Evolutionary conservation across 129 eudicot species (phyloP).

Genomic region (Calendula officinalis): DNA sequence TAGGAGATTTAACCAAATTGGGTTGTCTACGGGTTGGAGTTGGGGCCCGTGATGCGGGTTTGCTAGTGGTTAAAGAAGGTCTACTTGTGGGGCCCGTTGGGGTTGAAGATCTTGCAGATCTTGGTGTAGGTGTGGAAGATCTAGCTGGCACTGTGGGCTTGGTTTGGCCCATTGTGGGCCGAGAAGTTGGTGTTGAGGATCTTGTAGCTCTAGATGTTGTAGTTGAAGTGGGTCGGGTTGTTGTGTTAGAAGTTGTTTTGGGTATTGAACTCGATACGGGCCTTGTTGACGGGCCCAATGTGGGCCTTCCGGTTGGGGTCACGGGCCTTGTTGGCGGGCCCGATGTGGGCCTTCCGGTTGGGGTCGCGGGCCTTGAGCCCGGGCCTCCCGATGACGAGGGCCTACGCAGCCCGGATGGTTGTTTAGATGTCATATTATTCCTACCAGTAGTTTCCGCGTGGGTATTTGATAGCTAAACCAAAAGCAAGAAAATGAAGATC

Average conservation of each 20-base stretch:
- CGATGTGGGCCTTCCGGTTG: slow-evolving; percentile 74
- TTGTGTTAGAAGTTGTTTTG: slow-evolving; percentile 29
- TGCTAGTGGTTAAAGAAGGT: slow-evolving; percentile 47
- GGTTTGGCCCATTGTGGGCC: slow-evolving; percentile 46
- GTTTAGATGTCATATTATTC: slow-evolving; percentile 56
- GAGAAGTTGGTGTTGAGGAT: slow-evolving; percentile 73
- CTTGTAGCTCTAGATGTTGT: slow-evolving; percentile 60
- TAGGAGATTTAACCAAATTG: slow-evolving; percentile 42
- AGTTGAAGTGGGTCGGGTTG: slow-evolving; percentile 24
- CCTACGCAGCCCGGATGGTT: slow-evolving; percentile 57
- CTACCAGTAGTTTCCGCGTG: slow-evolving; percentile 55
- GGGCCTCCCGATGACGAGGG: slow-evolving; percentile 85
- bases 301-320: slow-evolving; percentile 86
- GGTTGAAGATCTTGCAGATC: slow-evolving; percentile 73
- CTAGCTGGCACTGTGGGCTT: slow-evolving; percentile 51
- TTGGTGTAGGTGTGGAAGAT: slow-evolving; percentile 68
- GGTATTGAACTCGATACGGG: slow-evolving; percentile 37
- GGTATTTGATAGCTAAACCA: slow-evolving; percentile 74
- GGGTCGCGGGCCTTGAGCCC: slow-evolving; percentile 72
- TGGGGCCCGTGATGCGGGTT: slow-evolving; percentile 58
- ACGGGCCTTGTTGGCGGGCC: slow-evolving; percentile 60
- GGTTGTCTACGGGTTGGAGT: slow-evolving; percentile 83
- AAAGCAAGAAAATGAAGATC: slow-evolving; percentile 18
- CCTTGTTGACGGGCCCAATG: slow-evolving; percentile 52
- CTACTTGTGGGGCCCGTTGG: slow-evolving; percentile 67